Evolutionary conservation across 306 rosid species (phyloP).

Genomic region (Casuarina glauca): DNA sequence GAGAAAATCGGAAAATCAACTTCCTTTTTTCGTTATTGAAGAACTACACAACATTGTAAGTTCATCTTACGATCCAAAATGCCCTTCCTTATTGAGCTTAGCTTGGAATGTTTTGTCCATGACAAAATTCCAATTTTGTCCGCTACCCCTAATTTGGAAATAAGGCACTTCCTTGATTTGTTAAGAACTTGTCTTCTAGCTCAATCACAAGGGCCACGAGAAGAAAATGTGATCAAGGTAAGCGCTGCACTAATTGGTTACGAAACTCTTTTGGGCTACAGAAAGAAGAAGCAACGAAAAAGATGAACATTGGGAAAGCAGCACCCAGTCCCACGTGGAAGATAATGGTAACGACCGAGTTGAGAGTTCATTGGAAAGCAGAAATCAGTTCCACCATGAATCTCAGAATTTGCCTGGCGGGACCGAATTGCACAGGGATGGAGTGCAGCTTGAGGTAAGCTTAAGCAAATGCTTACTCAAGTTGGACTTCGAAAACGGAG

Average conservation of each 20-base stretch:
- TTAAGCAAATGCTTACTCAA: background rate
- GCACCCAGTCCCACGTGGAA: too few species aligned
- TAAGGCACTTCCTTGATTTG: background rate
- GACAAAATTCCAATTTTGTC: fast-evolving
- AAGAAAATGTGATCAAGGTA: too few species aligned
- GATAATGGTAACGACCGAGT: too few species aligned
- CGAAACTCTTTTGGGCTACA: background rate
- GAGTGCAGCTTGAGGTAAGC: background rate
- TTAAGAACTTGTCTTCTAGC: background rate
- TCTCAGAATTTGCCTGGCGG: background rate
- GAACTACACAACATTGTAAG: background rate
- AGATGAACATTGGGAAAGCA: too few species aligned
- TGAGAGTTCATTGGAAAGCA: too few species aligned
- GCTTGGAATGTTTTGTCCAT: too few species aligned
- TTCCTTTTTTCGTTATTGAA: slow-evolving; percentile 20
- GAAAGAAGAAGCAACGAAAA: fast-evolving
- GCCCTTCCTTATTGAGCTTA: background rate
- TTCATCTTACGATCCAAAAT: background rate
- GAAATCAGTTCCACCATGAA: too few species aligned
- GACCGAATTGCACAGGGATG: background rate
- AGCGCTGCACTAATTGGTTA: background rate
- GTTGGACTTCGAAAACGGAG: background rate
- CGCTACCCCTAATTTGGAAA: too few species aligned
- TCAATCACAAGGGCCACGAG: too few species aligned
- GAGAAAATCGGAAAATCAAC: slow-evolving; percentile 14